Base-by-base conservation (phyloP, 768 basidiomycete species). In the Kwoniella botswanensis region DNA sequence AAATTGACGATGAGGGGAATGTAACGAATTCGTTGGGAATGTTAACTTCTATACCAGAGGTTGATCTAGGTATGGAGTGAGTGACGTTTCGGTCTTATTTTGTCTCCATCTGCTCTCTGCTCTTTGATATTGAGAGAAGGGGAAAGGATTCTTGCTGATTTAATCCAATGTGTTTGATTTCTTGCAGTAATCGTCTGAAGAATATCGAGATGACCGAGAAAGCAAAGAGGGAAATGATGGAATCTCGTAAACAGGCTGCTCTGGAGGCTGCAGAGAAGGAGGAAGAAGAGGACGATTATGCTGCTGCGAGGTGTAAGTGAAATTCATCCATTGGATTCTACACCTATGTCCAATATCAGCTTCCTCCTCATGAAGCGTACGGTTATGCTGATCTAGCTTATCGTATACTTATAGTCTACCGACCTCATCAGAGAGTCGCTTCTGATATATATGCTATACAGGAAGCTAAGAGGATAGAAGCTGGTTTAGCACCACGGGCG, bases 141-240 rank as follows among this genome's bases (percentile, higher is more conserved):
- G 18, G 17, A 50, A 13, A 50, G 46, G 46, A 50, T 6, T 4
- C 17, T 35, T 35, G 35, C 35, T 35, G 35, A 35, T 35, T 35
- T 9, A 35, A 35, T 35, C 7, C 35, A 35, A 35, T 35, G 35
- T 35, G 35, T 35, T 35, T 35, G 7, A 35, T 35, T 35, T 43
- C 13, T 26, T 22, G 15, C 62, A 98, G 95, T 73, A 87, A 90
- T 18, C 90, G 95, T 18, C 86, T 99, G 66, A 90, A 91, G 85
- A 99, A 98, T 80, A 99, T 99, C 65, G 94, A 97, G 80, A 93
- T 94, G 62, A 99, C 96, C 0, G 97, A 98, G 82, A 96, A 93
- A 75, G 96, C 96, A 0, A 98, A 98, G 83, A 88, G 94, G 0
- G 86, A 88, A 12, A 92, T 94, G 24, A 70, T 82, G 72, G 81